phyloP scores from a whole-genome alignment of 805 yeast genomes.

The Ogataea zsoltii region DNA sequence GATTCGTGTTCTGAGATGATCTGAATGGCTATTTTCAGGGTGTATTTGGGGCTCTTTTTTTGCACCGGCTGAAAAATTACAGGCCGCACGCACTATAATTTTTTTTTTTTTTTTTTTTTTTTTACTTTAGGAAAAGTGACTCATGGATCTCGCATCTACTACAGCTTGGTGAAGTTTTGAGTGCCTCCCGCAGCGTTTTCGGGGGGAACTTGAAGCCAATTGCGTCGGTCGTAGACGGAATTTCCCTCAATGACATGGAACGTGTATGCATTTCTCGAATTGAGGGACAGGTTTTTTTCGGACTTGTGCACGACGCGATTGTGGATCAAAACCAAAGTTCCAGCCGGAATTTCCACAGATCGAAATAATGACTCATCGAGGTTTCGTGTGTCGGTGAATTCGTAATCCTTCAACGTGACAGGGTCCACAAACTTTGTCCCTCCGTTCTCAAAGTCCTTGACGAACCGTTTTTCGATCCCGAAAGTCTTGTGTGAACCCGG shows the following conservation, averaged over 20 bases:
- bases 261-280: slow-evolving; percentile 73
- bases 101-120: too few relatives aligned
- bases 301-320: slow-evolving; percentile 73
- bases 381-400: slow-evolving; percentile 25
- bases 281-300: slow-evolving; percentile 52
- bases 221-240: slow-evolving; percentile 57
- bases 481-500: slow-evolving; percentile 69
- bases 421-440: slow-evolving; percentile 58
- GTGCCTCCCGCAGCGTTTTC: slow-evolving; percentile 49
- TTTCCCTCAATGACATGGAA: slow-evolving; percentile 77
- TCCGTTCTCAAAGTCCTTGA: slow-evolving; percentile 47
- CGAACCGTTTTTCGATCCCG: slow-evolving; percentile 63
- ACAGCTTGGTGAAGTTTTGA: slow-evolving; percentile 54
- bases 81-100: too few relatives aligned
- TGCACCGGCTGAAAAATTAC: too few relatives aligned
- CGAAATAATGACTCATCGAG: slow-evolving; percentile 45
- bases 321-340: slow-evolving; percentile 69
- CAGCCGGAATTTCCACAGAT: slow-evolving; percentile 65
- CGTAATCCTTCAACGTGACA: slow-evolving; percentile 21
- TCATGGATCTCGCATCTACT: too few relatives aligned
- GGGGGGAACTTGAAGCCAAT: slow-evolving; percentile 81
- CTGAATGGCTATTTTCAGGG: too few relatives aligned
- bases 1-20: too few relatives aligned
- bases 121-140: too few relatives aligned
- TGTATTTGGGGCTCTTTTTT: too few relatives aligned